Percentiles rank a stretch among this genome's conserved stretches.
Conservation (phyloP, 331 rosid genomes). For the Quercus tomentella region DNA sequence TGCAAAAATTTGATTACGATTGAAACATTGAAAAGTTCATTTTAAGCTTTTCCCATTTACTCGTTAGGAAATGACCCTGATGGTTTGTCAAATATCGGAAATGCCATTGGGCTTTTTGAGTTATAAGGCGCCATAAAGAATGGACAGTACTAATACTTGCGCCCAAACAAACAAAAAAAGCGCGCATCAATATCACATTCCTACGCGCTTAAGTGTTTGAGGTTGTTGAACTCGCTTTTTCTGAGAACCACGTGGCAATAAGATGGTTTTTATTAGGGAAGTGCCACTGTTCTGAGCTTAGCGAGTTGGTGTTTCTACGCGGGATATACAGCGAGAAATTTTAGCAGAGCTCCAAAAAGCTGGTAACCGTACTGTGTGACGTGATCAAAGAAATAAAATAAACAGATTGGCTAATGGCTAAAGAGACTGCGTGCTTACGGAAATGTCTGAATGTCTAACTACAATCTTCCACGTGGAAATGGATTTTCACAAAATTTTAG, state of each 20-base stretch:
- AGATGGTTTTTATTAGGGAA: not conserved
- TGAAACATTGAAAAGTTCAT: not conserved
- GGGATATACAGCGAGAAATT: not conserved
- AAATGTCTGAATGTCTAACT: not conserved
- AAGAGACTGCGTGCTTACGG: not conserved
- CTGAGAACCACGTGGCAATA: not conserved
- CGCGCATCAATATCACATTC: not conserved
- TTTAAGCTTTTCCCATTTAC: not conserved
- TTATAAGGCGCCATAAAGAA: constrained; percentile 17
- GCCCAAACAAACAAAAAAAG: not conserved
- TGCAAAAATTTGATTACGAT: not conserved
- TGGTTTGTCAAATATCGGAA: not conserved
- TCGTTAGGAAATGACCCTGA: not conserved
- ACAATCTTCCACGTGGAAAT: not conserved
- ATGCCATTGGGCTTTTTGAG: constrained; percentile 20
- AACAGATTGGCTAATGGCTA: not conserved
- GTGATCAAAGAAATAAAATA: constrained; percentile 16
- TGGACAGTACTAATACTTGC: not conserved
- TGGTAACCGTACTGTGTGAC: not conserved
- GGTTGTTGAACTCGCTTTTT: not conserved
- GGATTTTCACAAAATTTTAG: not conserved
- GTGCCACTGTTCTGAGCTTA: not conserved
- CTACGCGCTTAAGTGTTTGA: not conserved
- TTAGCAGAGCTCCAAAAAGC: not conserved
- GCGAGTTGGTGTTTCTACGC: not conserved